Evolutionary conservation across 78 protist genomes (phyloP).

Genomic region (slime mould (Dictyostelium discoideum)): dicty_2.7 NC_007089.4:2458001-2458500

Average conservation of each 20-base stretch:
- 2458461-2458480: conserved; percentile 51
- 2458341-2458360: conserved; percentile 38
- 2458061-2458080: neutral
- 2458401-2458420: conserved; percentile 49
- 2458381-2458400: conserved; percentile 55
- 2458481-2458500: neutral
- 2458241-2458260: conserved; percentile 12
- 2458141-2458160: too few species aligned
- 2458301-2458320: conserved; percentile 33
- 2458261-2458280: conserved; percentile 80
- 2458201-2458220: too few species aligned
- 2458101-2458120: conserved; percentile 66
- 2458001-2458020: too few species aligned
- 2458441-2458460: conserved; percentile 62
- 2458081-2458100: conserved; percentile 16
- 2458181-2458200: too few species aligned
- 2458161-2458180: too few species aligned
- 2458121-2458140: neutral
- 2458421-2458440: conserved; percentile 35
- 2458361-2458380: conserved; percentile 35
- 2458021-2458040: too few species aligned
- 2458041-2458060: neutral
- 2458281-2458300: conserved; percentile 79
- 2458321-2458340: conserved; percentile 50
- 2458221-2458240: neutral